Evolutionary conservation across 2,329 filamentous ascomycete genomes (phyloP).

Genomic region (Paecilomyces variotii): DNA sequence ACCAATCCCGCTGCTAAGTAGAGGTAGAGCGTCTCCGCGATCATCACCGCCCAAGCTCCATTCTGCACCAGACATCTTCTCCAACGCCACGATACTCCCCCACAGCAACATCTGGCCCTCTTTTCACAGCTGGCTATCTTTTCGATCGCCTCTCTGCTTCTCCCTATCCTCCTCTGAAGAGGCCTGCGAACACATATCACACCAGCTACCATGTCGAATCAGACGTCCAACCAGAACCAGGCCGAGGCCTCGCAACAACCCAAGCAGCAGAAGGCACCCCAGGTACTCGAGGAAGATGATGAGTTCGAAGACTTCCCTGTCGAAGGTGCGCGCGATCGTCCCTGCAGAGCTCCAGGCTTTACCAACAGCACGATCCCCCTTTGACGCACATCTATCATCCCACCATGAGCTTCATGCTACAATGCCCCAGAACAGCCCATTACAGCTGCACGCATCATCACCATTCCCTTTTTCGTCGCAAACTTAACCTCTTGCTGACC

Average conservation of each 20-base stretch:
- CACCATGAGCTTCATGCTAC: background rate
- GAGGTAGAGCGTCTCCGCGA: background rate
- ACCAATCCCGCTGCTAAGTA: background rate
- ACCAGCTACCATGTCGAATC: slow-evolving; percentile 39
- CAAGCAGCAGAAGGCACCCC: slow-evolving; percentile 54
- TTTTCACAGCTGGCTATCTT: background rate
- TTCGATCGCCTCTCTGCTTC: background rate
- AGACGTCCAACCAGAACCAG: slow-evolving; percentile 25
- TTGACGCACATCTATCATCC: background rate
- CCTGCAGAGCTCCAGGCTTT: background rate
- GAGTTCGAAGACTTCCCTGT: slow-evolving; percentile 99
- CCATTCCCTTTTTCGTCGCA: background rate
- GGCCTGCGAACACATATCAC: background rate
- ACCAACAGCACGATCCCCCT: background rate
- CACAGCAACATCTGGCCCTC: background rate
- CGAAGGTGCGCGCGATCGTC: slow-evolving; percentile 56
- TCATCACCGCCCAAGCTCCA: background rate
- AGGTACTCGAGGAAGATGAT: slow-evolving; percentile 87
- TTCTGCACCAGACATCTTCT: background rate
- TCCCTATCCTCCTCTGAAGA: background rate
- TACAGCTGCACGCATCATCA: background rate
- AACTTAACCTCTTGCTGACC: slow-evolving; percentile 5
- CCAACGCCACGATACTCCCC: background rate
- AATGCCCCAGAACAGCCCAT: background rate
- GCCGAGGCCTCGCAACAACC: slow-evolving; percentile 36